phyloP scores from a whole-genome alignment of 257 asterid genomes.

The Dorcoceras hygrometricum region DNA sequence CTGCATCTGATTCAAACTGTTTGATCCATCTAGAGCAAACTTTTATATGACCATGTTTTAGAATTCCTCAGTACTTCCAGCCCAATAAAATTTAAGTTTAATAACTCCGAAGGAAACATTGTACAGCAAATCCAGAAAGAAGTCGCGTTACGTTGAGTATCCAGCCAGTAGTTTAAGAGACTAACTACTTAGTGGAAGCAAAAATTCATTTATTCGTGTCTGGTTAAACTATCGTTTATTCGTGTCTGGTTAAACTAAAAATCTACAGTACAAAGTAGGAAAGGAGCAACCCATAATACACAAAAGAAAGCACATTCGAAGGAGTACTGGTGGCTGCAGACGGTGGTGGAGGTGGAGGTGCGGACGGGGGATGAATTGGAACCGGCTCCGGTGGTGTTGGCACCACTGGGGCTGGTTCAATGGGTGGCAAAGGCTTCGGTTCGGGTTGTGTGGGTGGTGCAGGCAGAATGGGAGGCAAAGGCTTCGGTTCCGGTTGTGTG shows the following conservation, averaged over 20 bases:
- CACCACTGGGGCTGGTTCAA: not conserved
- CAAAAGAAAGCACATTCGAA: constrained; percentile 10
- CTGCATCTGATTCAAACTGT: too few species aligned
- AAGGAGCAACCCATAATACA: constrained; percentile 25
- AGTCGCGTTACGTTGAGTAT: not conserved
- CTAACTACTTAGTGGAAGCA: not conserved
- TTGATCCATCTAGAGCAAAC: too few species aligned
- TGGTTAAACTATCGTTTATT: not conserved
- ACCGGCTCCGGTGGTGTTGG: not conserved
- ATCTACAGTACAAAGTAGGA: constrained; percentile 21
- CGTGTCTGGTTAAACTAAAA: constrained; percentile 10
- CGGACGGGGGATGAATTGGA: not conserved
- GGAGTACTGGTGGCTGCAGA: constrained; percentile 28
- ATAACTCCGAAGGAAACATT: not conserved
- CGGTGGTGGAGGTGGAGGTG: constrained; percentile 27
- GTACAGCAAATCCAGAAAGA: too few species aligned
- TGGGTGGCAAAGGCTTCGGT: not conserved
- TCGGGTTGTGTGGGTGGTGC: not conserved
- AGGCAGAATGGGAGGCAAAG: constrained; percentile 5
- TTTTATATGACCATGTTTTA: too few species aligned
- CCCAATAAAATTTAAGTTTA: too few species aligned
- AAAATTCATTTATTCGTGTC: constrained; percentile 1
- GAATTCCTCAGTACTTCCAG: too few species aligned
- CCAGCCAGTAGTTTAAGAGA: not conserved
- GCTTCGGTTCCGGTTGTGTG: not conserved